phyloP scores from a whole-genome alignment of 805 yeast species.

The Pichia membranifaciens region DNA sequence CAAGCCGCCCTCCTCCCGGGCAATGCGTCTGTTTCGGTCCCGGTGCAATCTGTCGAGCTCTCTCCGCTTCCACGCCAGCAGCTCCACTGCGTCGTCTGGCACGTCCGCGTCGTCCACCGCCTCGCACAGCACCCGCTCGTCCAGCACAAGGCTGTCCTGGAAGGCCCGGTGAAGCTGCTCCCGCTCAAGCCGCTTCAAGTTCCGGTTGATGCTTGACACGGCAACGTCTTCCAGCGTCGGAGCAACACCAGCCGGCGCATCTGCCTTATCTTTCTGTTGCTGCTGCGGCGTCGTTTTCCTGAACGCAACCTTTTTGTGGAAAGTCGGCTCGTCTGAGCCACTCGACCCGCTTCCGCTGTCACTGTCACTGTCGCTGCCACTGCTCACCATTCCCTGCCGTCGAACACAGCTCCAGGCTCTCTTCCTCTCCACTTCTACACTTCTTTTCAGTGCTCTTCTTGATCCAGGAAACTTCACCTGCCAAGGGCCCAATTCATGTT shows the following conservation, averaged over 20 bases:
- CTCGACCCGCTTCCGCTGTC: background rate
- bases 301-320: background rate
- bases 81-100: conserved; percentile 38
- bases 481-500: no score
- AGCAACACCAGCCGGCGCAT: background rate
- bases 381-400: background rate
- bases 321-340: background rate
- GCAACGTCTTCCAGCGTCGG: background rate
- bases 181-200: conserved; percentile 3
- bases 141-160: background rate
- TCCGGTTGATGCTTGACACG: conserved; percentile 3
- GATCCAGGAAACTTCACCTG: no score
- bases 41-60: conserved; percentile 29
- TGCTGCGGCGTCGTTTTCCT: background rate
- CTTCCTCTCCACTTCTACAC: no score
- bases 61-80: conserved; percentile 29
- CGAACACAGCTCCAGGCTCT: no score
- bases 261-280: background rate
- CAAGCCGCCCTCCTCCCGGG: conserved; percentile 17
- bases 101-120: conserved; percentile 54
- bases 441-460: no score
- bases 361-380: background rate
- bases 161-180: background rate
- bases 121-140: conserved; percentile 13
- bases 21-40: conserved; percentile 23